phyloP scores from a whole-genome alignment of 2,329 filamentous ascomycete species.

The Simplicillium aogashimaense region DNA sequence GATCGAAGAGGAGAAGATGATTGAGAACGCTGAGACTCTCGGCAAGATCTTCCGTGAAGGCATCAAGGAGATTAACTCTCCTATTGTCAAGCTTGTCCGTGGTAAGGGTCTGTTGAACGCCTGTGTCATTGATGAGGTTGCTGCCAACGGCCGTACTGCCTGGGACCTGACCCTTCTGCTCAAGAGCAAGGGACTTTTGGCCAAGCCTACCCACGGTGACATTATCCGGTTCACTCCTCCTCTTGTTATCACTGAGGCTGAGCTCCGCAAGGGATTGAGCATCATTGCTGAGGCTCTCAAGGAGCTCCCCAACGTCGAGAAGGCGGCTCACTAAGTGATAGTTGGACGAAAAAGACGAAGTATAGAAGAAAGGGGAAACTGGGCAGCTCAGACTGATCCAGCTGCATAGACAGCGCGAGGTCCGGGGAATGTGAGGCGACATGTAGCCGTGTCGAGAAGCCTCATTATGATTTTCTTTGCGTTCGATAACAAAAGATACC shows the following conservation, averaged over 20 bases:
- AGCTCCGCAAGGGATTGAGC: constrained; percentile 66
- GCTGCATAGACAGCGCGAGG: constrained; percentile 7
- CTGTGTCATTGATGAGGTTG: constrained; percentile 86
- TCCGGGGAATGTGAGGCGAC: constrained; percentile 5
- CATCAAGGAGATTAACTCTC: constrained; percentile 63
- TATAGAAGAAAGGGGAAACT: not conserved
- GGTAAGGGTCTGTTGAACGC: constrained; percentile 94
- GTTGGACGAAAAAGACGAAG: not conserved
- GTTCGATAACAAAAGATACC: constrained; percentile 6
- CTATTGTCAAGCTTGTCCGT: constrained; percentile 72
- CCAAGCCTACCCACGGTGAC: constrained; percentile 96
- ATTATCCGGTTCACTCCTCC: constrained; percentile 98
- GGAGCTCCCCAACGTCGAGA: constrained; percentile 60
- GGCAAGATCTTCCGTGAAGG: constrained; percentile 78
- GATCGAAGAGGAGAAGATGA: constrained; percentile 83
- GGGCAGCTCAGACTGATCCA: not conserved
- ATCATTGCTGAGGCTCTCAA: constrained; percentile 76
- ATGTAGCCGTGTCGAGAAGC: not conserved
- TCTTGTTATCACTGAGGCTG: constrained; percentile 81
- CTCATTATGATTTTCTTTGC: constrained; percentile 4
- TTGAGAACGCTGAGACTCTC: constrained; percentile 69
- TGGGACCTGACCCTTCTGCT: constrained; percentile 96
- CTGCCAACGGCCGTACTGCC: constrained; percentile 75
- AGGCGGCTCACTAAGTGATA: constrained; percentile 24
- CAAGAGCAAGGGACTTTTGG: constrained; percentile 90